These are phyloP conservation scores for Plasmodium vinckei DNA, from an alignment of 169 alveolate genomes.

Conservation along the genomic window DNA sequence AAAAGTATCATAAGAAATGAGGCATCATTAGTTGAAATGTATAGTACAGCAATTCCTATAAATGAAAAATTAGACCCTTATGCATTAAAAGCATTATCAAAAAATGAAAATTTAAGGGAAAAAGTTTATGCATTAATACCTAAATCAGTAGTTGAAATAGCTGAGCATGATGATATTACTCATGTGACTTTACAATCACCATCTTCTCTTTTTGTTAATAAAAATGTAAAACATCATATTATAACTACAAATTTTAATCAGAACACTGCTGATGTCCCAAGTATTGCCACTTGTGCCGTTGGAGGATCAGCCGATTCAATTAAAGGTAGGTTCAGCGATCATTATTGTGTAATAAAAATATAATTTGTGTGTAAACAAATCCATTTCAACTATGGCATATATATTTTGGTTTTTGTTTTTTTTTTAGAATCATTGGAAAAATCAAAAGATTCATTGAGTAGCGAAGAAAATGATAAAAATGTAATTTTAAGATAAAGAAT, in stretches of 20 bases:
- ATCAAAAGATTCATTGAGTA: slow-evolving; percentile 51
- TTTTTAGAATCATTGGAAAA: slow-evolving; percentile 56
- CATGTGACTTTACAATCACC: slow-evolving; percentile 74
- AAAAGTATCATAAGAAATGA: slow-evolving; percentile 29
- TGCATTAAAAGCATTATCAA: slow-evolving; percentile 64
- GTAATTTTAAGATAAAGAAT: slow-evolving; percentile 16
- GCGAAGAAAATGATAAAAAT: slow-evolving; percentile 63
- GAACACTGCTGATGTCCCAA: slow-evolving; percentile 47
- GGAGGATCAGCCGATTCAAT: slow-evolving; percentile 55
- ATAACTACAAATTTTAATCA: slow-evolving; percentile 31
- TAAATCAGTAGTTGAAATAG: slow-evolving; percentile 69
- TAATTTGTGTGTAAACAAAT: too few relatives aligned
- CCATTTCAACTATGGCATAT: too few relatives aligned
- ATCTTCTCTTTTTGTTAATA: slow-evolving; percentile 71
- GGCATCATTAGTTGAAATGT: slow-evolving; percentile 62
- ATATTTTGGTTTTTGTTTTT: neutral
- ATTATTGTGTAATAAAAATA: neutral
- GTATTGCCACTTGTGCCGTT: slow-evolving; percentile 50
- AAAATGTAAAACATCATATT: slow-evolving; percentile 59
- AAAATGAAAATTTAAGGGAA: slow-evolving; percentile 40
- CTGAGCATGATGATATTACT: slow-evolving; percentile 60
- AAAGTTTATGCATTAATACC: slow-evolving; percentile 74
- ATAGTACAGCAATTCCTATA: slow-evolving; percentile 74
- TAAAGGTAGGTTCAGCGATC: slow-evolving; percentile 15
- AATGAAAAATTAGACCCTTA: slow-evolving; percentile 52